Base-by-base conservation (phyloP, 495 filamentous ascomycete species). In the Clohesyomyces aquaticus region DNA sequence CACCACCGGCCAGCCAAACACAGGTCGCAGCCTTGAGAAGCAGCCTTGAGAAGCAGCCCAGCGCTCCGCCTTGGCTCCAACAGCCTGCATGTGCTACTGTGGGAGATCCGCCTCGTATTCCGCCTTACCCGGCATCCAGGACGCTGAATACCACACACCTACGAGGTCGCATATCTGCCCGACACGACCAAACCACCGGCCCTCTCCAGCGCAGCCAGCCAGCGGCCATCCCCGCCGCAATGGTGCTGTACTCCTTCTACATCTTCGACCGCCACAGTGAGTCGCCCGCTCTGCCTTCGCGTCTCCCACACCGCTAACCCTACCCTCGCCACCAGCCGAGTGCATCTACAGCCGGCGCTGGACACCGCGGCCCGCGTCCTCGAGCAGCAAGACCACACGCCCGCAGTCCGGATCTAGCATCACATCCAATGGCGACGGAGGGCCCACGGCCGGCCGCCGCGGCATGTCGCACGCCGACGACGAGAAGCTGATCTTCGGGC, bases 251-350 rank as follows among this genome's bases (percentile, higher is more conserved):
- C 77, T 92, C 91, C 41, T 96, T 98, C 79, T 98, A 96, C 81
- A 96, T 98, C 72, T 98, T 98, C 70, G 94, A 98, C 76, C 88
- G 94, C 66, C 94, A 98, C 75, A 96, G 94, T 98, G 83, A 71
- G 82, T 3, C 32, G 1, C 57, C 35, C 22, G 25, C n/a, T 27
- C 42, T 18, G 14, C 25, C 26, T n/a, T 35, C 19, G 35, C 10
- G 9, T 23, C 23, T 12, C 23, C 16, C 25, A 25, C 63, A 38
- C 54, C 46, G 22, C 51, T 62, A 23, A 56, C 58, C 25, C 19
- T 22, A 32, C 10, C 55, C 1, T 47, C 10, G 1, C 52, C 53
- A 46, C 12, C 68, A 93, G 94, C 95, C 72, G 94, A 98, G 78
- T 98, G 94, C 79, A 93, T 98, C 76, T 98, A 98, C 86, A 89